Conservation (phyloP, 495 filamentous ascomycete species). For the Trichoderma reesei region DNA sequence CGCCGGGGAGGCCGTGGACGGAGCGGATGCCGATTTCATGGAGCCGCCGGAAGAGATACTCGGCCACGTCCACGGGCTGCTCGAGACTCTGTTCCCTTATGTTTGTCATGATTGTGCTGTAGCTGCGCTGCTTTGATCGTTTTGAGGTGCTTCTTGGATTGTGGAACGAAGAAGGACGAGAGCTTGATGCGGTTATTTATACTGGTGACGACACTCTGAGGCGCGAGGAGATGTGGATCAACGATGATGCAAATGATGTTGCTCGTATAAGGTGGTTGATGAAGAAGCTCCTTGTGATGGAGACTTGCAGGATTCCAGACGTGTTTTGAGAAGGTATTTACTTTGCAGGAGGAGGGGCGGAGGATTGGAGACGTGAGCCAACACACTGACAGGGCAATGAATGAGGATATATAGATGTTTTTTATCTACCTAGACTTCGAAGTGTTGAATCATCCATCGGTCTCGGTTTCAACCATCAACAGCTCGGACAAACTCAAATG, state of each 20-base stretch:
- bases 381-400: background rate
- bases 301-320: too few species aligned
- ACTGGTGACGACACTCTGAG: too few species aligned
- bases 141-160: too few species aligned
- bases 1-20: conserved; percentile 64
- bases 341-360: background rate
- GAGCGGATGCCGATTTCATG: conserved; percentile 58
- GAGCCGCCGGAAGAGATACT: conserved; percentile 63
- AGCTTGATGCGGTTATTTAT: too few species aligned
- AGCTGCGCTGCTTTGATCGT: too few species aligned
- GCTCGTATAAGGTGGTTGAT: background rate
- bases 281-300: too few species aligned
- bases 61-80: conserved; percentile 39
- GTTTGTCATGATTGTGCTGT: conserved; percentile 21
- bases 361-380: background rate
- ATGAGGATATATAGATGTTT: background rate
- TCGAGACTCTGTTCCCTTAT: conserved; percentile 23
- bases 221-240: background rate
- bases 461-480: too few species aligned
- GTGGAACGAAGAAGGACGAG: too few species aligned
- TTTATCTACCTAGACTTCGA: too few species aligned
- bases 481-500: too few species aligned
- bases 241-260: background rate
- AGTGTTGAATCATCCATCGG: too few species aligned
- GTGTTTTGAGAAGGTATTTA: too few species aligned